Base-by-base conservation (phyloP, 371 early-diverging fungal species). In the Choanephora cucurbitarum region DNA sequence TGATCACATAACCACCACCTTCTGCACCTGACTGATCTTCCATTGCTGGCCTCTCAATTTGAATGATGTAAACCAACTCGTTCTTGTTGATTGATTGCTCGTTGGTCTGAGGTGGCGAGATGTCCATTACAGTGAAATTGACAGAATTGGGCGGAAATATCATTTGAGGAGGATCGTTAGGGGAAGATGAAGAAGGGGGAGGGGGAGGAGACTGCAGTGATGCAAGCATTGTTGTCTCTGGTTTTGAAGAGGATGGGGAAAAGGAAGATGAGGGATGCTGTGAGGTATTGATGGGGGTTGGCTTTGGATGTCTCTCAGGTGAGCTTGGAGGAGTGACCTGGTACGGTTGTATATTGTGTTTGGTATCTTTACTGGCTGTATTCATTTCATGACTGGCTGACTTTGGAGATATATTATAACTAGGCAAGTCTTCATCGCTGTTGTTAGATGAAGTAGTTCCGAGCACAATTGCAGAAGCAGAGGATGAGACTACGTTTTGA, bases 1-100 rank as follows among this genome's bases (percentile, higher is more conserved):
- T 76, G 23, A 79, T 74, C 2, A 79, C 77, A 57, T 79, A 79
- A 0, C 79, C 79, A 14, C 76, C 76, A 1, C 79, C 79, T 52
- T 79, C 79, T 5, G 79, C 76, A 5, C 66, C 67, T 8, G 66
- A 32, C 21, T 64, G 58, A 6, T 67, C 69, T 15, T 69, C 58
- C 28, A 58, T 55, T 0, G 67, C 66, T 3, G 76, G 72, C 21
- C 79, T 59, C 39, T 79, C 79, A 41, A 79, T 79, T 44, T 79
- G 79, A 1, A 79, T 65, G 37, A 79, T 70, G 23, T 67, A 79
- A 17, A 66, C 53, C 15, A 76, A 44, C 15, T 63, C 63, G 9
- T 52, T 50, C 48, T 68, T 70, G n/a, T 71, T 49, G 13, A 49
- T 18, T 3, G 52, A 47, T 24, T 52, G 47, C 1, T 47, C 49